Percentiles rank a stretch among this genome's conserved stretches.
Conservation (phyloP, 306 rosid species). For the Dicorynia guianensis region DNA sequence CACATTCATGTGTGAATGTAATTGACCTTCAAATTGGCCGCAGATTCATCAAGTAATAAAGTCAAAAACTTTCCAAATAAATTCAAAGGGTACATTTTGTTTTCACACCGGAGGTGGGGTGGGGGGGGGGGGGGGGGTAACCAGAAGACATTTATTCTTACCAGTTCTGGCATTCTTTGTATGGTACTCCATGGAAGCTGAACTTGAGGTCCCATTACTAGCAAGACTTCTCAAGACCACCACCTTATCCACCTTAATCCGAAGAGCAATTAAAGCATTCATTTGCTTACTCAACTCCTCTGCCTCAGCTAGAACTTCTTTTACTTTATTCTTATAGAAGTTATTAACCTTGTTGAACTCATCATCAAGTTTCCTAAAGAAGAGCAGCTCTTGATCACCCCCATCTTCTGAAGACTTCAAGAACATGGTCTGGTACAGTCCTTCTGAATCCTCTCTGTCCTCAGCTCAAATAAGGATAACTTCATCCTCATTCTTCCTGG, state of each 20-base stretch:
- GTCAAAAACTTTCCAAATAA: background rate
- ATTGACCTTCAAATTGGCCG: slow-evolving; percentile 40
- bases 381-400: slow-evolving; percentile 58
- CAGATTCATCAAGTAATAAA: background rate
- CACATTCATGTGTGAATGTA: slow-evolving; percentile 47
- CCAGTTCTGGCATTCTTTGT: slow-evolving; percentile 43
- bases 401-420: slow-evolving; percentile 56
- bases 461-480: slow-evolving; percentile 56
- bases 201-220: slow-evolving; percentile 37
- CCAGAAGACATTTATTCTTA: slow-evolving; percentile 35
- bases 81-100: background rate
- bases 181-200: slow-evolving; percentile 32
- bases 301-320: slow-evolving; percentile 62
- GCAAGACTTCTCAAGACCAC: slow-evolving; percentile 37
- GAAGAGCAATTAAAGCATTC: slow-evolving; percentile 71
- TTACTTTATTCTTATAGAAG: slow-evolving; percentile 65
- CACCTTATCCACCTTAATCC: slow-evolving; percentile 67
- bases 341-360: slow-evolving; percentile 75
- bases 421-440: slow-evolving; percentile 56
- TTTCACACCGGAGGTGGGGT: too few species aligned
- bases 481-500: slow-evolving; percentile 58
- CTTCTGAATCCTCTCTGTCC: slow-evolving; percentile 46
- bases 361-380: slow-evolving; percentile 67
- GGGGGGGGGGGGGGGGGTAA: too few species aligned
- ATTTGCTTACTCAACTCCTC: slow-evolving; percentile 77